Evolutionary conservation across 1,139 yeast genomes (phyloP).

Genomic region (Hemisphaericaspora lyxosophila): DNA sequence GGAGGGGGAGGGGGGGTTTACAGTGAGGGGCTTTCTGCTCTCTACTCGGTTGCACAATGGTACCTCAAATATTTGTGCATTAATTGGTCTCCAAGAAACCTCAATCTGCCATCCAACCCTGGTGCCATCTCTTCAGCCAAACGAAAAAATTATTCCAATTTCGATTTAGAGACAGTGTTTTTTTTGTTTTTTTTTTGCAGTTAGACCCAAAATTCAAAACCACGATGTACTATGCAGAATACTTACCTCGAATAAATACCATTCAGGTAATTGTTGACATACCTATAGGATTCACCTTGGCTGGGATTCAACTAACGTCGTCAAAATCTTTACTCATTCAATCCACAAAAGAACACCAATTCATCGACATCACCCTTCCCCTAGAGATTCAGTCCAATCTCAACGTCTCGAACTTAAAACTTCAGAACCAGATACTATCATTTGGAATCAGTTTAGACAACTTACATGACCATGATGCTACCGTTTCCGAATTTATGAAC

Average conservation of each 20-base stretch:
- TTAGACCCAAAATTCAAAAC: too few species aligned
- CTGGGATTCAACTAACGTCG: background rate
- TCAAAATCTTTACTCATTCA: background rate
- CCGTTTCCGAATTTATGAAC: slow-evolving; percentile 18
- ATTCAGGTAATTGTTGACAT: slow-evolving; percentile 30
- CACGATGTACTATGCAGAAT: slow-evolving; percentile 37
- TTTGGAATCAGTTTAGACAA: background rate
- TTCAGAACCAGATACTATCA: slow-evolving; percentile 1
- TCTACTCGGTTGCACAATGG: background rate
- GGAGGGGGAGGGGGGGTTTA: too few species aligned
- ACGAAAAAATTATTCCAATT: background rate
- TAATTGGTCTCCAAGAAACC: too few species aligned
- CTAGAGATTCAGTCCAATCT: background rate
- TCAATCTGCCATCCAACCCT: background rate
- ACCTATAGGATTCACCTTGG: slow-evolving; percentile 2
- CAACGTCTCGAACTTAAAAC: background rate
- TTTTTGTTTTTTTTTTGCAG: too few species aligned
- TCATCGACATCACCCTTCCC: slow-evolving; percentile 1
- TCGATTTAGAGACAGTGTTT: too few species aligned
- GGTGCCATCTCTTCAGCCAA: background rate
- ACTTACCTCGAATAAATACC: slow-evolving; percentile 37
- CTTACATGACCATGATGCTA: background rate
- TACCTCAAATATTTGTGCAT: too few species aligned
- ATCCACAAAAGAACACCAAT: background rate
- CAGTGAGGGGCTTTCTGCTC: too few species aligned